Evolutionary conservation across 805 yeast species (phyloP).

Genomic region (Pichia heedii): DNA sequence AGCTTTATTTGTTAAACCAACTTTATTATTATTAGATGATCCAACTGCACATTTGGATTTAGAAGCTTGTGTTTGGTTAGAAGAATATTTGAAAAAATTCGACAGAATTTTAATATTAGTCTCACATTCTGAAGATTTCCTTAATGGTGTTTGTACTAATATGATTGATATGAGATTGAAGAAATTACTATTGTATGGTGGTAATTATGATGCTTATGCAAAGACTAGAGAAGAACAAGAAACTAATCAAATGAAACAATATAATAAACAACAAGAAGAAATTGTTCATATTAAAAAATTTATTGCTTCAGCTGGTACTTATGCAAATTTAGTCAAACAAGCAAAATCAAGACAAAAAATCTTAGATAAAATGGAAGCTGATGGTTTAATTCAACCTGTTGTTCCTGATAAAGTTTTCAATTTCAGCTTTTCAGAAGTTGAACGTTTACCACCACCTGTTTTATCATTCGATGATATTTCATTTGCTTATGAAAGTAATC

Average conservation of each 20-base stretch:
- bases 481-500: slow-evolving; percentile 77
- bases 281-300: slow-evolving; percentile 96
- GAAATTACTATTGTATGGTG: slow-evolving; percentile 74
- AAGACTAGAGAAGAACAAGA: slow-evolving; percentile 93
- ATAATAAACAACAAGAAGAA: slow-evolving; percentile 96
- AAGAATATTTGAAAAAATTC: slow-evolving; percentile 90
- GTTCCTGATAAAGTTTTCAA: slow-evolving; percentile 88
- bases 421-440: slow-evolving; percentile 90
- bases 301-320: slow-evolving; percentile 99
- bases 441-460: slow-evolving; percentile 98
- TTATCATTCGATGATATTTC: slow-evolving; percentile 92
- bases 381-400: slow-evolving; percentile 90
- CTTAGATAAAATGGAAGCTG: slow-evolving; percentile 99
- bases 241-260: slow-evolving; percentile 96
- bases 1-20: slow-evolving; percentile 97
- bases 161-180: slow-evolving; percentile 96
- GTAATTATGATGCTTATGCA: slow-evolving; percentile 95
- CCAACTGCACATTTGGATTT: slow-evolving; percentile 99
- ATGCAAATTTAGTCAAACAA: slow-evolving; percentile 96
- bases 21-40: slow-evolving; percentile 87
- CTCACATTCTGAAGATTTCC: slow-evolving; percentile 98
- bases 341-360: slow-evolving; percentile 99
- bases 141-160: slow-evolving; percentile 96
- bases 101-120: slow-evolving; percentile 90
- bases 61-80: slow-evolving; percentile 99